Evolutionary conservation across 2,329 filamentous ascomycete genomes (phyloP).

Genomic region (Colletotrichum liriopes): DNA sequence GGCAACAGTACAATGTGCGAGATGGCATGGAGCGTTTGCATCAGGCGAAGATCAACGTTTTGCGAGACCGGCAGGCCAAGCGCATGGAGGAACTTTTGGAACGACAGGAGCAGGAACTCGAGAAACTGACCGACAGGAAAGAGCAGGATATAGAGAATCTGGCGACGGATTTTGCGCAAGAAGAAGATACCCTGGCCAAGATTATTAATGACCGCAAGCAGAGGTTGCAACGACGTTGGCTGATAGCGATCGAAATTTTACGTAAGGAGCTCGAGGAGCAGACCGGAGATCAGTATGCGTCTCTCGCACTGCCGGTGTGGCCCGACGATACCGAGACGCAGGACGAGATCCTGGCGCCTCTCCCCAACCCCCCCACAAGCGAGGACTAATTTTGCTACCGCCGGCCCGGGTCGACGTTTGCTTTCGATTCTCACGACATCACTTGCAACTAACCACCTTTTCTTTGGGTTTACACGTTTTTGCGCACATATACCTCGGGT

Average conservation of each 20-base stretch:
- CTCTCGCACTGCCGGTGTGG: conserved; percentile 59
- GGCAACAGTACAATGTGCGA: conserved; percentile 73
- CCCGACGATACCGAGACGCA: conserved; percentile 49
- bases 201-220: conserved; percentile 63
- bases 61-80: conserved; percentile 76
- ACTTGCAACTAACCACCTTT: conserved; percentile 15
- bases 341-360: conserved; percentile 35
- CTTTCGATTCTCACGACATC: conserved; percentile 24
- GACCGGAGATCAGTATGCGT: conserved; percentile 60
- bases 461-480: conserved; percentile 9
- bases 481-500: conserved; percentile 36
- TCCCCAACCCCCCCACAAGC: conserved; percentile 32
- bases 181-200: conserved; percentile 64
- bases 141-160: conserved; percentile 65
- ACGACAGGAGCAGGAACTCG: conserved; percentile 68
- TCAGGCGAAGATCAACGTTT: conserved; percentile 74
- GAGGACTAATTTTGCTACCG: conserved; percentile 22
- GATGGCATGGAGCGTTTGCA: conserved; percentile 73
- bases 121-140: conserved; percentile 61
- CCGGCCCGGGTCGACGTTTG: conserved; percentile 5
- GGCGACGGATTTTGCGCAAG: conserved; percentile 62
- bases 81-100: conserved; percentile 72
- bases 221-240: conserved; percentile 66
- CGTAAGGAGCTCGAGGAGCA: conserved; percentile 66
- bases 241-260: conserved; percentile 66